Conservation (phyloP, 2,329 filamentous ascomycete species). For the Fusarium sp. region DNA sequence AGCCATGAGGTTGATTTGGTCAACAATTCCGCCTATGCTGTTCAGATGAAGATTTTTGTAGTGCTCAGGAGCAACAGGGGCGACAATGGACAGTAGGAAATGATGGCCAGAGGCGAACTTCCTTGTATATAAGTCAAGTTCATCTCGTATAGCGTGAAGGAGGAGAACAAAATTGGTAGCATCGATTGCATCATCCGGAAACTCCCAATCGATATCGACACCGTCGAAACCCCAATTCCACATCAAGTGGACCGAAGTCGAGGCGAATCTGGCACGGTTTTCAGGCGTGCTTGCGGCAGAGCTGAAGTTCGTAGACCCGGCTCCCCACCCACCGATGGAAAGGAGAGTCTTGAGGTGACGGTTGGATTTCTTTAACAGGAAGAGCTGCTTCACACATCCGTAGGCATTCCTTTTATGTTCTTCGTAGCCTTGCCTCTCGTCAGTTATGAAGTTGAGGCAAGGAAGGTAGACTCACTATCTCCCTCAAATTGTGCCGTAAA, state of each 20-base stretch:
- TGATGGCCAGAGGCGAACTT: conserved; percentile 9
- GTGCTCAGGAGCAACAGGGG: conserved; percentile 19
- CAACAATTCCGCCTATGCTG: conserved; percentile 11
- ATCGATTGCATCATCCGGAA: conserved; percentile 18
- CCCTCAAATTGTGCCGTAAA: conserved; percentile 72
- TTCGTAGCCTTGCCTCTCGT: conserved; percentile 19
- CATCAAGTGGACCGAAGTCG: conserved; percentile 31
- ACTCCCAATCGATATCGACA: conserved; percentile 37
- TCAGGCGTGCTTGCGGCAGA: conserved; percentile 25
- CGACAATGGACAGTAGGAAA: conserved; percentile 31
- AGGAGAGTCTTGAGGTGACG: conserved; percentile 33
- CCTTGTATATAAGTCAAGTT: conserved; percentile 20
- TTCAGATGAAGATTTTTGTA: conserved; percentile 29
- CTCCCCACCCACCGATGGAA: conserved; percentile 30
- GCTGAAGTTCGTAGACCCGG: conserved; percentile 31
- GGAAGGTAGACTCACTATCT: conserved; percentile 62
- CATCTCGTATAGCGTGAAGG: conserved; percentile 26
- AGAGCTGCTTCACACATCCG: conserved; percentile 35
- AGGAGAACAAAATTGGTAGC: conserved; percentile 29
- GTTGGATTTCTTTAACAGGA: conserved; percentile 29
- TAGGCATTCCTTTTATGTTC: conserved; percentile 21
- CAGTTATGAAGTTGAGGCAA: neutral
- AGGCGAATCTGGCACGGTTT: conserved; percentile 24
- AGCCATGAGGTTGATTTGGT: conserved; percentile 33
- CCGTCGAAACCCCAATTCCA: conserved; percentile 36